phyloP scores from a whole-genome alignment of 139 green algal genomes.

The Closterium sp. region DNA sequence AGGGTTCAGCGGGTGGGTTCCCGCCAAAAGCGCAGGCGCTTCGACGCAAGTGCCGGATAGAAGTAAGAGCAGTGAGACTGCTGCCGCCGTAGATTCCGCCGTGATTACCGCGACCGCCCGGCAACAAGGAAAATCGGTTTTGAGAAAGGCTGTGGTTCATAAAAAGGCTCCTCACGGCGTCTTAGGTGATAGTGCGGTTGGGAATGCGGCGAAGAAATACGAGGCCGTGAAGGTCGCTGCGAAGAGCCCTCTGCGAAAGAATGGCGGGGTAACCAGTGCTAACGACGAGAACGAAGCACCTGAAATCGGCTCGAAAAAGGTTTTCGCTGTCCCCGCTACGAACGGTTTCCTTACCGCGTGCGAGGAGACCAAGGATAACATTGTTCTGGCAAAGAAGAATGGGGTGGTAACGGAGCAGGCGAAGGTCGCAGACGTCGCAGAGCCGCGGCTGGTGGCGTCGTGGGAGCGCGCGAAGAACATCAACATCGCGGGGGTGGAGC shows the following conservation, averaged over 20 bases:
- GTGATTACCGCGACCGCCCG: background rate
- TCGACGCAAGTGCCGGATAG: background rate
- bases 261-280: background rate
- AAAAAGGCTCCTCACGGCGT: background rate
- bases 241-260: background rate
- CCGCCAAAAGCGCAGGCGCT: background rate
- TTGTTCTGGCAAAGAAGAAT: background rate
- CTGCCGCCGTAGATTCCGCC: background rate
- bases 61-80: background rate
- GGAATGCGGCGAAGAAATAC: background rate
- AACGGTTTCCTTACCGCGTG: background rate
- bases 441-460: conserved; percentile 11
- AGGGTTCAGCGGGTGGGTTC: conserved; percentile 47
- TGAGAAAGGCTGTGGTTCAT: background rate
- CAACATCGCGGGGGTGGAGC: conserved; percentile 43
- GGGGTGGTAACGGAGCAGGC: background rate
- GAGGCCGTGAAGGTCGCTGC: background rate
- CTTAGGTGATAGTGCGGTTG: background rate
- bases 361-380: background rate
- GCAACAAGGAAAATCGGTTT: background rate
- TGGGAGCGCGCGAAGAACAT: conserved; percentile 43
- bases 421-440: conserved; percentile 2
- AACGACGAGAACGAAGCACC: background rate
- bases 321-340: background rate
- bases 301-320: background rate